Base-by-base conservation (phyloP, 768 basidiomycete genomes). In the Cyclocybe cylindracea region DNA sequence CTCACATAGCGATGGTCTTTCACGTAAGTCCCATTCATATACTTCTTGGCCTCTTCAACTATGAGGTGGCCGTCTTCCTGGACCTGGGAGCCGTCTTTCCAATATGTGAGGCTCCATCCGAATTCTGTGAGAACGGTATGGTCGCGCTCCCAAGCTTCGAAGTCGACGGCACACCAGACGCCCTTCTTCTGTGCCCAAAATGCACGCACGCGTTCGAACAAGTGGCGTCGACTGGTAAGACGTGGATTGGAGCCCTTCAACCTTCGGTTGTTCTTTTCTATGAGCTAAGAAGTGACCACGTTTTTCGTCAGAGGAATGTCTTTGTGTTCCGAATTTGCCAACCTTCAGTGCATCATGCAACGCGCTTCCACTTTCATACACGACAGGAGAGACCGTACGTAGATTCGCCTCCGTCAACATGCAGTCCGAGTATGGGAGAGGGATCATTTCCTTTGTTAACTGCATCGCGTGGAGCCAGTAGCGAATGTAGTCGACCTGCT, bases 61-160 rank as follows among this genome's bases (percentile, higher is more conserved):
- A 87, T 81, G 37, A 84, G 68, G 64, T 91, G 87, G 0, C 79
- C 84, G 39, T 70, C 59, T 45, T 83, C 77, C 35, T 71, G 70
- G 37, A 82, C 60, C 61, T 73, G 74, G 38, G 71, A 39, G 4
- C 77, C 83, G 19, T 78, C 70, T 44, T 80, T 70, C 83, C 85
- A 91, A 7, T 70, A 72, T 31, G 85, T 58, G 7, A 72, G 61
- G 58, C 83, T 82, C 78, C 83, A 93, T n/a, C 93, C 93, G 58
- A 91, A 87, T 64, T 95, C 93, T 19, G 89, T 91, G 55, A 93
- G 73, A 16, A 85, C 55, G 1, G 71, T 79, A 60, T 91, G 87
- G 39, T 91, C 88, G 38, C 68, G 67, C 62, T 94, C 92, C 90
- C 90, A 94, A 13, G 79, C 82, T 68, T 94, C 92, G 55, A 94